These are phyloP conservation scores for Mycena albidolilacea DNA, from an alignment of 768 basidiomycete species.

Conservation along the genomic window DNA sequence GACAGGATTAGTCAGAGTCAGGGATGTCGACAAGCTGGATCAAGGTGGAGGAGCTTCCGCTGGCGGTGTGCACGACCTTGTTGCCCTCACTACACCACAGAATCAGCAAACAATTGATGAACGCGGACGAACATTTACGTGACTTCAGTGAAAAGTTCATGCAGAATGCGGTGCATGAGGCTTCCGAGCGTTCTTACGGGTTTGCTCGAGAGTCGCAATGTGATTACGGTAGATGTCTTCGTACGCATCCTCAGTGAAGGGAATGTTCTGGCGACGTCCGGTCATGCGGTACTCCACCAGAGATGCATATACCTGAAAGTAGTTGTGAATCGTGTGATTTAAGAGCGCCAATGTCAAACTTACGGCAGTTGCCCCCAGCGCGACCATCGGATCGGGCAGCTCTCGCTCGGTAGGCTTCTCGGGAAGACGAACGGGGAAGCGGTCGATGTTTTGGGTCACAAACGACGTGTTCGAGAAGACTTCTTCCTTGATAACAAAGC, in stretches of 20 bases:
- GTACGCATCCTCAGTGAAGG: conserved; percentile 23
- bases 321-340: background rate
- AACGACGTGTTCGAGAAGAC: conserved; percentile 9
- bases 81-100: background rate
- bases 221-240: conserved; percentile 23
- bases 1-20: conserved; percentile 15
- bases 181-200: background rate
- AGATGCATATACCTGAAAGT: conserved; percentile 17
- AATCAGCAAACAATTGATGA: background rate
- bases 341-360: background rate
- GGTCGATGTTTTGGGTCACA: conserved; percentile 11
- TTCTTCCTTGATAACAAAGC: conserved; percentile 15
- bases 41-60: conserved; percentile 26
- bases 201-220: background rate
- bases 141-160: conserved; percentile 18
- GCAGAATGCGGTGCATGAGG: conserved; percentile 6
- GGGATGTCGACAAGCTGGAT: conserved; percentile 22
- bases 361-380: conserved; percentile 15
- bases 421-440: background rate
- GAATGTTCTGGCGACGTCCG: conserved; percentile 10
- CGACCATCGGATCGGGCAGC: conserved; percentile 16
- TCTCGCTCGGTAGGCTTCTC: conserved; percentile 8
- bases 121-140: background rate
- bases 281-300: conserved; percentile 22
- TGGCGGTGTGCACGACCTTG: background rate